Evolutionary conservation across 2,329 filamentous ascomycete species (phyloP).

Genomic region (Periconia macrospinosa): DNA sequence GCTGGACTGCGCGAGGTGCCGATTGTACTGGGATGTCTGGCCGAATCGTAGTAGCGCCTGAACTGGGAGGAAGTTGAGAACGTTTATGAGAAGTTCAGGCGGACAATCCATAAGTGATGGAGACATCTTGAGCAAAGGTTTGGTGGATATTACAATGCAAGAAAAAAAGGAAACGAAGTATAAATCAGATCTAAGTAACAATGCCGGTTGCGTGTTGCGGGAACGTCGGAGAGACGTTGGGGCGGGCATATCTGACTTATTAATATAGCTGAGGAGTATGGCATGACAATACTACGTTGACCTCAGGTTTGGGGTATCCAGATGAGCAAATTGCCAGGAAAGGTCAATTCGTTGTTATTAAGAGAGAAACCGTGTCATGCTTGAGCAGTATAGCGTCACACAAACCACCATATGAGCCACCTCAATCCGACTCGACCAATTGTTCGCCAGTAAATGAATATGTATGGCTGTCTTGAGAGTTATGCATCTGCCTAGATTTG

Average conservation of each 20-base stretch:
- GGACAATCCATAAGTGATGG: conserved; percentile 28
- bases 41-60: conserved; percentile 37
- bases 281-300: background rate
- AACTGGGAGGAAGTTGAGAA: conserved; percentile 36
- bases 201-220: no score
- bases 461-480: background rate
- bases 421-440: background rate
- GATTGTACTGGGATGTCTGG: conserved; percentile 29
- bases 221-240: no score
- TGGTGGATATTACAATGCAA: background rate
- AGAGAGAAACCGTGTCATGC: background rate
- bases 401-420: background rate
- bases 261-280: background rate
- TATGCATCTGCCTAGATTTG: background rate
- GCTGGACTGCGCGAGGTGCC: conserved; percentile 31
- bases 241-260: background rate
- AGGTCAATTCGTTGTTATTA: background rate
- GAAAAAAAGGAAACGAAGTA: background rate
- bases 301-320: background rate
- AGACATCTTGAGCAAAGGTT: conserved; percentile 14
- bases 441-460: background rate
- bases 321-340: background rate
- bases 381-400: background rate
- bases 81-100: conserved; percentile 35
- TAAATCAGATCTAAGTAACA: no score